Conservation (phyloP, 208 protist genomes). For the Leishmania aethiopica region DNA sequence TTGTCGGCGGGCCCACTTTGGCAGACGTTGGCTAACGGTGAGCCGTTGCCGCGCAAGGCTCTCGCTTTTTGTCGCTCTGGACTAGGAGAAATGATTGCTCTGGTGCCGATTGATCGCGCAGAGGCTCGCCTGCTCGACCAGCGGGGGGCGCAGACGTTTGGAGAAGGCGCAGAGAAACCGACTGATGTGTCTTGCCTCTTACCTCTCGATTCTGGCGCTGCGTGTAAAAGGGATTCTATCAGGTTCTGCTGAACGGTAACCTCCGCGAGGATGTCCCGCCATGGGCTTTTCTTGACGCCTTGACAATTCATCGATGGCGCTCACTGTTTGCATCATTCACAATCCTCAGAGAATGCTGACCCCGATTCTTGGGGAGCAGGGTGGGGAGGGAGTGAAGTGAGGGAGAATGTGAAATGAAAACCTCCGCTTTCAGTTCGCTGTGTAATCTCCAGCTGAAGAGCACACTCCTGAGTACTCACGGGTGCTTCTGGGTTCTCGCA, state of each 20-base stretch:
- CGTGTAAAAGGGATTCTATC: conserved; percentile 23
- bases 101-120: neutral
- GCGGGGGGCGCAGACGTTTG: neutral
- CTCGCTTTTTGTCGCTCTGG: conserved; percentile 4
- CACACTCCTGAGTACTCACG: neutral
- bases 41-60: neutral
- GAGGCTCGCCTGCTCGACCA: neutral
- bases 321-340: neutral
- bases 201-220: neutral
- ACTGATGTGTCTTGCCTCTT: neutral
- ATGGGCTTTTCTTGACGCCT: conserved; percentile 3
- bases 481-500: neutral
- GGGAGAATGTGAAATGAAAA: neutral
- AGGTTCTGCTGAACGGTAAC: conserved; percentile 33
- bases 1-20: neutral
- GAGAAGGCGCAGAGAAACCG: neutral
- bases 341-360: neutral
- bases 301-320: conserved; percentile 3
- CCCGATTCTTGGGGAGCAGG: neutral
- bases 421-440: neutral
- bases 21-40: neutral
- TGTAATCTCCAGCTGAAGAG: neutral
- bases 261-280: conserved; percentile 34
- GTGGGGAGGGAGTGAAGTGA: neutral
- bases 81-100: conserved; percentile 5